Evolutionary conservation across 2,329 filamentous ascomycete genomes (phyloP), one percentile per base, ranked within the genome.

Genomic region (Aspergillus novofumigatus): DNA sequence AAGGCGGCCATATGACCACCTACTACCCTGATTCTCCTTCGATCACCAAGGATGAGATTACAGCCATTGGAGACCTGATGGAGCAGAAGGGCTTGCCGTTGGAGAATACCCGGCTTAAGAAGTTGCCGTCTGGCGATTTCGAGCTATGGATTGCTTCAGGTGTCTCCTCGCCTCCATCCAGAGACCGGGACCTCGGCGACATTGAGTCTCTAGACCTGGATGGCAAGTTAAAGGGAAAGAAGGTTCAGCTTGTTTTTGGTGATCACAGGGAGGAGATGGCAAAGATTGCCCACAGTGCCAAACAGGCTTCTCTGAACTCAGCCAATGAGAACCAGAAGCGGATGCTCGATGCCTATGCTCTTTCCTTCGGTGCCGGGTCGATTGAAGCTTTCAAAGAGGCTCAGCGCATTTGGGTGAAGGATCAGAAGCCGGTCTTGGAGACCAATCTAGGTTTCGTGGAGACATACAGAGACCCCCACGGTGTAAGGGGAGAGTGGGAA

Each of bases 381-480:
- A 80, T 93, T 51, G 81, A 90, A 60, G 86, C 86, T 11, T 92
- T 90, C 79, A 92, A 92, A 74, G 85, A 93, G 69, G 87, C 86
- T 62, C 90, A 94, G 72, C 82, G 89, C 62, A 84, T 83, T 67
- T 94, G 91, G 91, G 91, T 94, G 62, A 85, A 86, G 68, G 90
- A 95, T 70, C 90, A 92, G 72, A 87, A 88, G 21, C 91, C 91
- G 3, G 85, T 84, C 75, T 85, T 95, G 35, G 90, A 94, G 74
- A 87, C 83, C 48, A 91, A 93, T 71, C 83, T 93, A 64, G 90
- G 90, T 1, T 94, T 94, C 69, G 88, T 94, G 52, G 90, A 94
- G 77, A 92, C 90, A 0, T 94, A 94, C 72, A 81, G 90, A 65
- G 91, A 95, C 68, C 91, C 91, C 29, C 86, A 89, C 58, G 90